Percentiles rank a stretch among this genome's conserved stretches.
These are phyloP conservation scores for Ettlia oleoabundans DNA, from an alignment of 139 green algal genomes.

Conservation along the genomic window DNA sequence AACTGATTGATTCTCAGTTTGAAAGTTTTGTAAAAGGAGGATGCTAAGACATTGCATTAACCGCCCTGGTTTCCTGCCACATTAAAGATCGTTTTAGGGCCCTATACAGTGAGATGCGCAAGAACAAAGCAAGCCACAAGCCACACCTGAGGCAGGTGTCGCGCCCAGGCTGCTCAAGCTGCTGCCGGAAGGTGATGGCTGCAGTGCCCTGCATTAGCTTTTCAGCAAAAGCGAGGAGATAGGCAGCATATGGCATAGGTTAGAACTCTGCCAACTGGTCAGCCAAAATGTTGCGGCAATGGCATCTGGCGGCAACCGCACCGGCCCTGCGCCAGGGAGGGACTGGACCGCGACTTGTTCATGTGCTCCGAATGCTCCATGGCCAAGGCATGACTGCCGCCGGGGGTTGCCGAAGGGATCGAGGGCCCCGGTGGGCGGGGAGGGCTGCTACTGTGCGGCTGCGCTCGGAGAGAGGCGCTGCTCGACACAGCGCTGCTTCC, in stretches of 20 bases:
- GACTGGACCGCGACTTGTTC: neutral
- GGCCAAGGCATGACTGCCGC: neutral
- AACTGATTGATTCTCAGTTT: too few species aligned
- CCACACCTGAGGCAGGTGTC: neutral
- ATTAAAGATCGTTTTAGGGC: too few species aligned
- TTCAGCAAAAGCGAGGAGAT: too few species aligned
- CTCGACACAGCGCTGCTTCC: neutral
- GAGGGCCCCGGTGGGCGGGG: neutral
- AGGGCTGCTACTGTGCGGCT: neutral
- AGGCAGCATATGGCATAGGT: too few species aligned
- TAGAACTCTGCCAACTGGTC: too few species aligned
- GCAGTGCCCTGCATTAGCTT: neutral
- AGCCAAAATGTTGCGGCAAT: too few species aligned
- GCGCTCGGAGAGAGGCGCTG: neutral
- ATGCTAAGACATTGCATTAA: too few species aligned
- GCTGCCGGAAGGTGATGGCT: neutral
- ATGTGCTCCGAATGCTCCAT: slow-evolving; percentile 13
- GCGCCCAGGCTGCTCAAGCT: slow-evolving; percentile 1
- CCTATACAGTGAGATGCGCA: too few species aligned
- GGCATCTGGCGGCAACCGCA: too few species aligned
- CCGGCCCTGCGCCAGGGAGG: slow-evolving; percentile 16
- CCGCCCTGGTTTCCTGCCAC: too few species aligned
- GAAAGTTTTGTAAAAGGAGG: too few species aligned
- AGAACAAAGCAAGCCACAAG: neutral
- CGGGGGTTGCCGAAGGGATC: neutral